These are phyloP conservation scores for Populus alba DNA, from an alignment of 345 rosid species.

Conservation along the genomic window DNA sequence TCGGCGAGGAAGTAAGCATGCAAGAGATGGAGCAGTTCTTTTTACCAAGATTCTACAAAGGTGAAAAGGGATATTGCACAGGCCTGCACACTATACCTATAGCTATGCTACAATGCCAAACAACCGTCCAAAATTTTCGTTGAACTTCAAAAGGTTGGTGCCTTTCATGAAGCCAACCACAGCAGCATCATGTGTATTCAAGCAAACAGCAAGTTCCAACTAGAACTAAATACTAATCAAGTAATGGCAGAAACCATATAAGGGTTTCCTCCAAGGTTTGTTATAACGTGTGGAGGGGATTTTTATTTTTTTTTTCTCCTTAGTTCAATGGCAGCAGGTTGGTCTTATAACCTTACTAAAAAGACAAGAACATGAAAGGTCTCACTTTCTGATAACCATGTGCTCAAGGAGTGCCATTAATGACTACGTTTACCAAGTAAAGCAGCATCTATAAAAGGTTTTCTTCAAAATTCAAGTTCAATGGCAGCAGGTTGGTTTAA, in stretches of 20 bases:
- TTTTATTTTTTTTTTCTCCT: neutral
- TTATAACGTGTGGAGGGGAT: neutral
- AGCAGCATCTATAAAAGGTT: neutral
- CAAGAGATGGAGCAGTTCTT: neutral
- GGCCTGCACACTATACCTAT: neutral
- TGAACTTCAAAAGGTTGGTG: conserved; percentile 13
- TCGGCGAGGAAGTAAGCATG: conserved; percentile 19
- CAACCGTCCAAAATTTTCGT: neutral
- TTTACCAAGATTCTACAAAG: conserved; percentile 8
- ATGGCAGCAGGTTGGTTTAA: neutral
- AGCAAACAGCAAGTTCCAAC: neutral
- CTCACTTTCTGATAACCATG: neutral
- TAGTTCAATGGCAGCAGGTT: neutral
- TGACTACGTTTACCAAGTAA: neutral
- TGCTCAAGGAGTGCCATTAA: neutral
- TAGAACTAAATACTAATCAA: neutral
- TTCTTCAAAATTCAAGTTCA: neutral
- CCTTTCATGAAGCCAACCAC: neutral
- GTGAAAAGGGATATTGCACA: neutral
- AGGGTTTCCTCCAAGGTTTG: neutral
- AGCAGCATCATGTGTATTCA: neutral
- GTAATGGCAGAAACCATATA: neutral
- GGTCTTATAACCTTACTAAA: neutral
- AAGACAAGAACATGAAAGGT: neutral
- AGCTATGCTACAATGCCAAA: neutral